Base-by-base conservation (phyloP, 306 rosid species). In the Corylus americana region DNA sequence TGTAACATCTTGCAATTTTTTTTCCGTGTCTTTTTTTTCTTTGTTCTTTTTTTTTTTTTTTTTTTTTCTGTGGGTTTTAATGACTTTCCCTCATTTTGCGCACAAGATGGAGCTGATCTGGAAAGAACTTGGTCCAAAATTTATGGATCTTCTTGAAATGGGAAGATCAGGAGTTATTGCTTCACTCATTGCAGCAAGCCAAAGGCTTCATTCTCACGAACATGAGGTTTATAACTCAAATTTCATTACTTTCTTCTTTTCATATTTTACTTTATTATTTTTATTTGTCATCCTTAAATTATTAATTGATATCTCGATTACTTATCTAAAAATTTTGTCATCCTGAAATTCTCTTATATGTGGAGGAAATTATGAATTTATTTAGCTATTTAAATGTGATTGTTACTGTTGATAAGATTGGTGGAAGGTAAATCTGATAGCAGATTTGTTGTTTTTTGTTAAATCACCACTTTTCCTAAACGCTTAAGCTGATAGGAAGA, bases 81-180 rank as follows among this genome's bases (percentile, higher is more conserved):
- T 31, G 47, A 53, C 53, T 51, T 14, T 22, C 66, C 35, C 70
- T 84, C 71, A 11, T 75, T 76, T 83, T 86, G 55, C 76, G 35
- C 70, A 74, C 54, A 80, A 95, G 98, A 79, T 95, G 96, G 91
- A 88, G 82, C 77, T 90, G 85, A 84, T 91, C 20, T 95, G 97
- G 98, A 87, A 89, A 74, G 98, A 95, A 78, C 94, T 95, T 73
- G 96, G 92, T 74, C 83, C 85, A 45, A 95, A 89, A 62, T 75
- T 95, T 77, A 85, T 81, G 78, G 88, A 79, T 79, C 94, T 95
- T 79, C 85, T 95, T 58, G 82, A 88, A 85, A 86, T 89, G 93
- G 96, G 99, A 86, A 89, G 85, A 84, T 79, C 99, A n/a, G 98
- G 98, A 77, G 97, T 93, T 77, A 89, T 91, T 77, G 96, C 97